phyloP scores from a whole-genome alignment of 495 filamentous ascomycete genomes.

The Annulohypoxylon nitens region DNA sequence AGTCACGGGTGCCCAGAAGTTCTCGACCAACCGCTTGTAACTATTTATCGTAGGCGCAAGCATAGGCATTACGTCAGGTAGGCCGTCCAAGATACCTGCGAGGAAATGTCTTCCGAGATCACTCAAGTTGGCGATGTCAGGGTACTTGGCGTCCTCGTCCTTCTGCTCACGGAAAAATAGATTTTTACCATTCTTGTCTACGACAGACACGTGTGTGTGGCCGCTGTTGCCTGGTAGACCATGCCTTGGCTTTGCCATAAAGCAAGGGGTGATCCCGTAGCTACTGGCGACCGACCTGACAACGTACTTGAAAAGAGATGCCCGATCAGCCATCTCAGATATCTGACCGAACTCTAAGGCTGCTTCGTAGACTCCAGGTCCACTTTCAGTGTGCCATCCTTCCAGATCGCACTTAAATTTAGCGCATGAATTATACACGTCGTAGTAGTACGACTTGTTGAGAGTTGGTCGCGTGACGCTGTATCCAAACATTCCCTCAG shows the following conservation, averaged over 20 bases:
- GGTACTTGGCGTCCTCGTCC: conserved; percentile 76
- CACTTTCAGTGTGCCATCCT: conserved; percentile 97
- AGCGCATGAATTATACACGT: conserved; percentile 85
- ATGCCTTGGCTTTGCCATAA: conserved; percentile 98
- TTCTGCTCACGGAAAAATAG: conserved; percentile 78
- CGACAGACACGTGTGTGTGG: conserved; percentile 92
- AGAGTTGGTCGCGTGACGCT: conserved; percentile 91
- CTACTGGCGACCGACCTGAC: conserved; percentile 88
- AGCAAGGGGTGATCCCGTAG: conserved; percentile 93
- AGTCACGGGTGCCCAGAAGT: conserved; percentile 98
- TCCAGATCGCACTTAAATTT: conserved; percentile 88
- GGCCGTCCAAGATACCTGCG: conserved; percentile 86
- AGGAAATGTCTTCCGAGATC: conserved; percentile 94
- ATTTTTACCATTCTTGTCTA: conserved; percentile 78
- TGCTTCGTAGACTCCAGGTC: conserved; percentile 95
- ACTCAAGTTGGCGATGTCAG: conserved; percentile 82
- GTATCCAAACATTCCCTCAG: conserved; percentile 99
- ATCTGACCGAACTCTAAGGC: conserved; percentile 90
- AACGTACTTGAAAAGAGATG: conserved; percentile 92
- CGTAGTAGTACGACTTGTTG: conserved; percentile 95
- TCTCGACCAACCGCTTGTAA: conserved; percentile 97
- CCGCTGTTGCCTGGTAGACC: conserved; percentile 93
- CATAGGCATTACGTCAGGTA: conserved; percentile 96
- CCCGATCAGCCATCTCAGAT: conserved; percentile 88
- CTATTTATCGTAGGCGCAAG: conserved; percentile 95